Base-by-base conservation (phyloP, 257 asterid genomes). In the Primulina huaijiensis region DNA sequence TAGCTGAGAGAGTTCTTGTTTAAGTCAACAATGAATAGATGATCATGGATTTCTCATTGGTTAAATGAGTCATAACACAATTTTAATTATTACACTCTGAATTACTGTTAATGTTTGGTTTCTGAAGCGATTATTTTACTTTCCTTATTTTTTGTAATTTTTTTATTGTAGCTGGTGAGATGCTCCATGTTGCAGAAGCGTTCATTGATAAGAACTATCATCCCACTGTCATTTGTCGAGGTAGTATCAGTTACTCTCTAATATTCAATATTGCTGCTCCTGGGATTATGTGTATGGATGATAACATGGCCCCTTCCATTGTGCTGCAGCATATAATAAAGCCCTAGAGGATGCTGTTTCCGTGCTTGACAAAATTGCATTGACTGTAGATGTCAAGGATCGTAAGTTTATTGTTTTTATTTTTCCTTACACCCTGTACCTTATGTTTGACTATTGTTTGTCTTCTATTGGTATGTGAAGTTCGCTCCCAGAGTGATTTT, bases 141-240 rank as follows among this genome's bases (percentile, higher is more conserved):
- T 17, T 62, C 55, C 55, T 73, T 50, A 40, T 61, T 25, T 76
- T 58, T 68, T 58, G 61, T 35, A 20, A 60, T 74, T 43, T 75
- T 12, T 65, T 19, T 68, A 37, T 37, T 89, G 82, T 58, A 93
- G 99, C 97, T 75, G 99, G 99, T 80, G 99, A 90, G 90, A 93
- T 93, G 99, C 96, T 93, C 69, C 99, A 93, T 73, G 97, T 93
- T 81, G 99, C 97, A 11, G 99, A 94, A 82, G 97, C 97, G 53
- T 94, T 89, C 84, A 94, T 94, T 74, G 97, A 83, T 79, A 91
- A 92, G 82, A 84, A 75, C 61, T 93, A 86, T 81, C 97, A 93
- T 66, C 96, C 97, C 52, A 90, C 97, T 16, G 96, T 91, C 64
- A 91, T 94, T 62, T 94, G 97, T 71, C 84, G 96, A 79, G 99